Evolutionary conservation across 169 alveolate species (phyloP), one percentile per base, ranked within the genome.

Genomic region (Eimeria acervulina): DNA sequence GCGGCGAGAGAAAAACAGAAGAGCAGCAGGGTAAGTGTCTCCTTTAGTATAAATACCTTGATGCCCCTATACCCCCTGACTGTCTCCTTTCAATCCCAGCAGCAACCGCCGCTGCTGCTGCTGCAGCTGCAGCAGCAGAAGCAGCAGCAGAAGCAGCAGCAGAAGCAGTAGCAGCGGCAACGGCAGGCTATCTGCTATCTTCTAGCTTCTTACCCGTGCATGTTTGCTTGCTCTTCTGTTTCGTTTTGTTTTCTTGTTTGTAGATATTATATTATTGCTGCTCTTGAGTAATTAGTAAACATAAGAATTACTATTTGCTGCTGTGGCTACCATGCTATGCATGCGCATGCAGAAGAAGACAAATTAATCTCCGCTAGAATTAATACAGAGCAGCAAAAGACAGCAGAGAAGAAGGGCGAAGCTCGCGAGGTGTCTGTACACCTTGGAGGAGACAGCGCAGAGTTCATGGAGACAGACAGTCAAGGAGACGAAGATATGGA

Each of bases 401-500:
- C 63, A 21, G 66, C 81, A 13, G 81, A 78, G 88, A 40, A 78
- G 88, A 44, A 78, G 63, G 88, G 40, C 26, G 40, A 78, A 26
- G 40, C 88, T 47, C n/a, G 38, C 55, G 88, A 78, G 88, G 40
- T 78, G n/a, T 44, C 88, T 42, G 63, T 38, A 12, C 33, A 42
- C 6, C 88, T 44, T 21, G 88, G 2, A 12, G 88, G 88, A 44
- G 66, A 23, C 61, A 87, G 21, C 83, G 40, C 61, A 23, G 70
- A 87, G 6, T 31, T 17, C 40, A 59, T 40, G 70, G 83, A 87
- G 36, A 59, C 44, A 87, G 81, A 87, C 12, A 7, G 7, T 15
- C 31, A 8, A 72, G 91, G 66, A 7, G 47, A 23, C 7, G 74
- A n/a, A 31, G 91, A 55, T 63, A 47, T 42, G 40, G 93, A 61